Percentiles rank a stretch among this genome's conserved stretches.
Conservation (phyloP, 352 stramenopile genomes). For the Globisporangium lucens region DNA sequence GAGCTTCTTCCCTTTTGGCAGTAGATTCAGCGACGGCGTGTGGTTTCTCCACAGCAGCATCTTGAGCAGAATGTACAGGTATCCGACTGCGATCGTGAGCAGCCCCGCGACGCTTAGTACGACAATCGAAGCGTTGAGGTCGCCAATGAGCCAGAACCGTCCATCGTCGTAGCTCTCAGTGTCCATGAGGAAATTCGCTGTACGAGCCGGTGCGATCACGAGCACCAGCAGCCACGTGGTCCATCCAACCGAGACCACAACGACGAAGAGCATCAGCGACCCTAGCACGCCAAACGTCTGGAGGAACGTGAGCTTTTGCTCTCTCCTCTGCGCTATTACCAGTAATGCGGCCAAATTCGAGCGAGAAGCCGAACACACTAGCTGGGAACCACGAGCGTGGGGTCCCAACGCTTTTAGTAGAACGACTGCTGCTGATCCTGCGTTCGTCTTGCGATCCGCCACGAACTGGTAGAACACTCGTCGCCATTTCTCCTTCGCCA, state of each 20-base stretch:
- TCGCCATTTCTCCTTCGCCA: not conserved
- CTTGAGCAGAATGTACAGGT: constrained; percentile 22
- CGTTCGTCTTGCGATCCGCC: not conserved
- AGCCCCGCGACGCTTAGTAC: constrained; percentile 19
- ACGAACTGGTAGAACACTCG: not conserved
- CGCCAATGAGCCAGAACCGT: constrained; percentile 34
- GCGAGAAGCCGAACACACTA: not conserved
- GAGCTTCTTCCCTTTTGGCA: not conserved
- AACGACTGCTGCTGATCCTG: not conserved
- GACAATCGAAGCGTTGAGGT: constrained; percentile 14
- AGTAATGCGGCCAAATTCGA: not conserved
- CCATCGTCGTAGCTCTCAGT: constrained; percentile 32
- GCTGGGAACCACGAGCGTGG: not conserved
- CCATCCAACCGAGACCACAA: constrained; percentile 27
- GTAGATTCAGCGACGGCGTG: not conserved
- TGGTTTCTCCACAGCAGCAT: constrained; percentile 24
- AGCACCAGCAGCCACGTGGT: constrained; percentile 31
- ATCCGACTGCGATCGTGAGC: constrained; percentile 7
- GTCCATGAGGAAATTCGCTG: constrained; percentile 36
- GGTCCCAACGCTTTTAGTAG: not conserved
- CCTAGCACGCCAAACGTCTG: constrained; percentile 8
- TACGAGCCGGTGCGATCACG: constrained; percentile 24
- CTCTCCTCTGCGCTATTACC: not conserved
- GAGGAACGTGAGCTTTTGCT: constrained; percentile 7
- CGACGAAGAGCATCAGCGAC: not conserved